Percentiles rank a stretch among this genome's conserved stretches.
phyloP scores from a whole-genome alignment of 257 asterid species.

The Plantago major region DNA sequence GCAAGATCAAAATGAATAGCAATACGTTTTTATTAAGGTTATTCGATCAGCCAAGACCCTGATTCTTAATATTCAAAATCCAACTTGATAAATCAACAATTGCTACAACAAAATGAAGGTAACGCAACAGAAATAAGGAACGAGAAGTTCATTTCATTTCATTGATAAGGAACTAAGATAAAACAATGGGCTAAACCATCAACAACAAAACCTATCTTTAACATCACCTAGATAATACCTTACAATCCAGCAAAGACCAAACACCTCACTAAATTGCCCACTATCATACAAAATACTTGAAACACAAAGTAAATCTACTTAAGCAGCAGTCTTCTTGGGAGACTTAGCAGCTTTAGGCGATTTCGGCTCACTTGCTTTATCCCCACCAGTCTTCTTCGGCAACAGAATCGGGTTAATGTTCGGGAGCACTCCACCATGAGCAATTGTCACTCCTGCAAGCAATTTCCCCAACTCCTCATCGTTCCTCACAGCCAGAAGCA shows the following conservation, averaged over 20 bases:
- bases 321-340: constrained; percentile 35
- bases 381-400: constrained; percentile 49
- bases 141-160: not conserved
- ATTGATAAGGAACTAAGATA: not conserved
- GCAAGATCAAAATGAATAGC: too few species aligned
- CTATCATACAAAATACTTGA: not conserved
- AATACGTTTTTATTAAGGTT: too few species aligned
- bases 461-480: constrained; percentile 48
- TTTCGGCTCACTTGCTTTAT: constrained; percentile 36
- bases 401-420: constrained; percentile 45
- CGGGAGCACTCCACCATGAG: constrained; percentile 52
- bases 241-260: not conserved
- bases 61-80: too few species aligned
- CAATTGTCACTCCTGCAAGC: constrained; percentile 47
- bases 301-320: not conserved
- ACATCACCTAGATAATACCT: too few species aligned
- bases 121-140: not conserved
- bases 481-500: constrained; percentile 44
- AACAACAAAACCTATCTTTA: constrained; percentile 4
- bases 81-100: not conserved
- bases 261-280: not conserved
- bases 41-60: too few species aligned
- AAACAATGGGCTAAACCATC: constrained; percentile 2
- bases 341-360: constrained; percentile 40
- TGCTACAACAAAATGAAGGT: not conserved